These are phyloP conservation scores for Lachnellula suecica DNA, from an alignment of 2,329 filamentous ascomycete genomes.

Conservation along the genomic window DNA sequence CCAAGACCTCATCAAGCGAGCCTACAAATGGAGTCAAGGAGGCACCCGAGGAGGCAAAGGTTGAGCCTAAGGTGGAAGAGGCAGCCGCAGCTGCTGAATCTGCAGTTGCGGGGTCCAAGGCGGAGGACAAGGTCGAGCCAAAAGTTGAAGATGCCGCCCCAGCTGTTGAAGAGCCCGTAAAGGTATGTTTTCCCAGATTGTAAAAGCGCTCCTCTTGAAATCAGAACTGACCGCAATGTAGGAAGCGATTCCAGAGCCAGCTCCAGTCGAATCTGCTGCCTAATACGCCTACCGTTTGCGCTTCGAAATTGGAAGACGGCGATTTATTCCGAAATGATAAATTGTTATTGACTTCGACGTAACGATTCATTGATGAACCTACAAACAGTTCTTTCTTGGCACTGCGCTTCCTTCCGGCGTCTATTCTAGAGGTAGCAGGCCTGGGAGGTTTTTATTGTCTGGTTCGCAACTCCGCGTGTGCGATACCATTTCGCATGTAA, in stretches of 20 bases:
- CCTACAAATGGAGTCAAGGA: constrained; percentile 31
- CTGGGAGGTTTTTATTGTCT: background rate
- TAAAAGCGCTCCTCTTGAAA: too few relatives aligned
- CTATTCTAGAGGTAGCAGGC: background rate
- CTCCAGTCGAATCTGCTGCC: constrained; percentile 22
- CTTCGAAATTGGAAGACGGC: background rate
- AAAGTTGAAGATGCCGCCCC: constrained; percentile 21
- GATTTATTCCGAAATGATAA: constrained; percentile 1
- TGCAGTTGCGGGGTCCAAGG: constrained; percentile 19
- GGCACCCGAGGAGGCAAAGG: constrained; percentile 35
- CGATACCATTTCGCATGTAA: constrained; percentile 29
- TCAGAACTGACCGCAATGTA: constrained; percentile 13
- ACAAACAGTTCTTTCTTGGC: background rate
- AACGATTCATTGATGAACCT: constrained; percentile 15
- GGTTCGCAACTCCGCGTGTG: constrained; percentile 17
- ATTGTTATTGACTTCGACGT: constrained; percentile 10
- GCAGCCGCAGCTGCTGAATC: constrained; percentile 38
- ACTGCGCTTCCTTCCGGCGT: constrained; percentile 1
- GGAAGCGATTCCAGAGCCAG: constrained; percentile 17
- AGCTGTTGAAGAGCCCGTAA: constrained; percentile 17
- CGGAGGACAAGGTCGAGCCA: constrained; percentile 32
- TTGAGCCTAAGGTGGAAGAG: constrained; percentile 29
- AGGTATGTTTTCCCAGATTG: too few relatives aligned
- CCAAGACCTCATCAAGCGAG: constrained; percentile 24
- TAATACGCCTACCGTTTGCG: constrained; percentile 11